Conservation (phyloP, 345 rosid species). For the Gossypium australe region DNA sequence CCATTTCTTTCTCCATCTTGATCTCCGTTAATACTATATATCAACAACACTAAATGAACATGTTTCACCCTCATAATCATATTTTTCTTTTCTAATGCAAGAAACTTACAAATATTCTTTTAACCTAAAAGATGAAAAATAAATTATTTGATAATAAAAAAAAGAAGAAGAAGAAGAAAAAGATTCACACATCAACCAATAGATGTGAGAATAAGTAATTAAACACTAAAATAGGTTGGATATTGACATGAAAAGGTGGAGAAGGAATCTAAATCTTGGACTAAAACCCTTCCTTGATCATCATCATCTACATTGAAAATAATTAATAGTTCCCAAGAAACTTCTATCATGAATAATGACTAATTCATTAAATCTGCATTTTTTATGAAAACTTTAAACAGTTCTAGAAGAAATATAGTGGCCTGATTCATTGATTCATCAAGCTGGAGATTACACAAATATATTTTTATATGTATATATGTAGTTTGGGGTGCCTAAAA, state of each 20-base stretch:
- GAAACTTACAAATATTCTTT: too few relatives aligned
- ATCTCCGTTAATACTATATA: too few relatives aligned
- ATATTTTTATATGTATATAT: background rate
- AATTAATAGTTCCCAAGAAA: background rate
- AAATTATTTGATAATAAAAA: too few relatives aligned
- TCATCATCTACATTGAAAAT: background rate
- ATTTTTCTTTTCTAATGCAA: too few relatives aligned
- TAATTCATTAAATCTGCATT: background rate
- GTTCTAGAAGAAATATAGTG: background rate
- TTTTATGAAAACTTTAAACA: background rate
- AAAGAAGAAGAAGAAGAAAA: too few relatives aligned
- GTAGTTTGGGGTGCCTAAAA: slow-evolving; percentile 3
- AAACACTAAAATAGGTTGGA: background rate
- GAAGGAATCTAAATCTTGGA: background rate
- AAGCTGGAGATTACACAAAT: background rate
- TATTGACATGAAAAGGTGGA: background rate
- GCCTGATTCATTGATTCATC: background rate
- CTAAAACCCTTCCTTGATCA: background rate
- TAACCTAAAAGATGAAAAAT: too few relatives aligned
- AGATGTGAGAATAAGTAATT: too few relatives aligned
- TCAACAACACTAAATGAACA: too few relatives aligned
- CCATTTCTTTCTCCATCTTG: too few relatives aligned
- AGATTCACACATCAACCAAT: too few relatives aligned
- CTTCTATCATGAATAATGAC: background rate
- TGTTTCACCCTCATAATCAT: too few relatives aligned